Evolutionary conservation across 305 asterid species (phyloP).

Genomic region (Solanum hybrid): DNA sequence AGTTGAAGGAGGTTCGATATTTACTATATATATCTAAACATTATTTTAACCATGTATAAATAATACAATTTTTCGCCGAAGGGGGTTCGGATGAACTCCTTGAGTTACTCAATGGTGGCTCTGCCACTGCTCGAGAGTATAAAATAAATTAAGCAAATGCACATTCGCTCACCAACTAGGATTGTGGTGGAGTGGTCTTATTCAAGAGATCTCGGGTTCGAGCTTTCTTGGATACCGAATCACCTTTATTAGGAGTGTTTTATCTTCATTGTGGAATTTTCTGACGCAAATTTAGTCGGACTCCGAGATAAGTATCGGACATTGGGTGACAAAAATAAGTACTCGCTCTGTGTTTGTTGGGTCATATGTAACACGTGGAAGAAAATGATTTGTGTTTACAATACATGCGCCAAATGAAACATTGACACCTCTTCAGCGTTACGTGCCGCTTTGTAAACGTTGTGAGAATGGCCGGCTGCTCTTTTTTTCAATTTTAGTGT

Average conservation of each 20-base stretch:
- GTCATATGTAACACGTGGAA: not conserved
- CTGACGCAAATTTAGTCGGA: rapidly evolving
- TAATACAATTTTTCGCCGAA: too few relatives aligned
- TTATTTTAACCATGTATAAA: too few relatives aligned
- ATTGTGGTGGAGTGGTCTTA: not conserved
- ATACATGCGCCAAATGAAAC: not conserved
- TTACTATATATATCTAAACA: too few relatives aligned
- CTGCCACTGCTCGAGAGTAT: not conserved
- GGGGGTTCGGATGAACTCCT: rapidly evolving
- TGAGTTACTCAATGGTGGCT: not conserved
- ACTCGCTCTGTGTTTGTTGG: not conserved
- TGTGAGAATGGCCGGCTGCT: not conserved
- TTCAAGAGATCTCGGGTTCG: rapidly evolving
- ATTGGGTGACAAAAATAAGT: not conserved
- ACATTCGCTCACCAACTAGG: too few relatives aligned
- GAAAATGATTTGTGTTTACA: not conserved
- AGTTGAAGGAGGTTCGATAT: too few relatives aligned
- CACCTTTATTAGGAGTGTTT: too few relatives aligned
- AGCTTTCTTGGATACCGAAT: rapidly evolving
- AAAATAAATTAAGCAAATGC: not conserved
- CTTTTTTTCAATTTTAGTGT: not conserved
- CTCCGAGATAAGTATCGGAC: too few relatives aligned
- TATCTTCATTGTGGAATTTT: rapidly evolving
- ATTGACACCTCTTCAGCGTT: not conserved
- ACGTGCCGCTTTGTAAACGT: not conserved